phyloP scores from a whole-genome alignment of 2,329 filamentous ascomycete species.

The Colletotrichum paranaense region DNA sequence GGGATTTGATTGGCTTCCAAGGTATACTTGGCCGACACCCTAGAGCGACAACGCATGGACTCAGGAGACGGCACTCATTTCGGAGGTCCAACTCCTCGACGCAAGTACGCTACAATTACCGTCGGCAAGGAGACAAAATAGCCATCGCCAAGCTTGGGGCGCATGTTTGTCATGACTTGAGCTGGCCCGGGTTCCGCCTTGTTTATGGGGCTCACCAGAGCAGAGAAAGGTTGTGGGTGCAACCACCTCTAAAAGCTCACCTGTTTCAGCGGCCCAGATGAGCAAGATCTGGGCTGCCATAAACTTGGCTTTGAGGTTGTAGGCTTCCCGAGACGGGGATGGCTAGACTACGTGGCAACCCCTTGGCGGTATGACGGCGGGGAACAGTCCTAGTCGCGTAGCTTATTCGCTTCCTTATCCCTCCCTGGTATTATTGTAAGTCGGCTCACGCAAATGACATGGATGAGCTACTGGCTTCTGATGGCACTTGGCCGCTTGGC shows the following conservation, averaged over 20 bases:
- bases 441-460: constrained; percentile 1
- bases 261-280: constrained; percentile 18
- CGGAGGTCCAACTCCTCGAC: background rate
- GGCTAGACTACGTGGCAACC: constrained; percentile 21
- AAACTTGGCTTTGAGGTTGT: background rate
- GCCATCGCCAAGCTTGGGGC: constrained; percentile 18
- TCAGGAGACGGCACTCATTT: background rate
- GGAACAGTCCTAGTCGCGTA: background rate
- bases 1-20: background rate
- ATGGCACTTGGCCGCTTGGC: constrained; percentile 8
- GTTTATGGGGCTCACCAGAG: background rate
- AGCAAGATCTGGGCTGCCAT: background rate
- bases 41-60: background rate
- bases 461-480: background rate
- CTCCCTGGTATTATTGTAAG: constrained; percentile 17
- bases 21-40: background rate
- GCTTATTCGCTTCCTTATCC: background rate
- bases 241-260: background rate
- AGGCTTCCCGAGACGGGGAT: constrained; percentile 19
- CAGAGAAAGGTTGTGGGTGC: background rate
- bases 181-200: constrained; percentile 1
- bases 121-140: background rate
- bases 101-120: background rate
- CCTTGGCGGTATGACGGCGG: constrained; percentile 7
- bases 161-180: constrained; percentile 2